These are phyloP conservation scores for Cercospora berteroae DNA, from an alignment of 2,329 filamentous ascomycete species.

Conservation along the genomic window DNA sequence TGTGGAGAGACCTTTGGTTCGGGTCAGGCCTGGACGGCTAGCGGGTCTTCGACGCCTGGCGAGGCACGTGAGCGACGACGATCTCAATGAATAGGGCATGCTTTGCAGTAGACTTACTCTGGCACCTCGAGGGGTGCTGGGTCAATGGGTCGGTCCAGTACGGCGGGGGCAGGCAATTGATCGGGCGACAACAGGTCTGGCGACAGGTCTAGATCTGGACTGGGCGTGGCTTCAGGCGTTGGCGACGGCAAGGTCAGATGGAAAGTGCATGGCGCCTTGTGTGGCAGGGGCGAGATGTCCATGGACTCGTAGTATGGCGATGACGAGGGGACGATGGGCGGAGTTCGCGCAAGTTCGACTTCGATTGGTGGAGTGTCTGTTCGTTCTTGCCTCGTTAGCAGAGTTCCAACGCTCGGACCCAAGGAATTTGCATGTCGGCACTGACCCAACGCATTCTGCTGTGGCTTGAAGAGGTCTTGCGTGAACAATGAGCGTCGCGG, in stretches of 20 bases:
- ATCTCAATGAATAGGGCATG: slow-evolving; percentile 10
- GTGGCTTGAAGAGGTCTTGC: slow-evolving; percentile 61
- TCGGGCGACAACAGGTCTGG: slow-evolving; percentile 35
- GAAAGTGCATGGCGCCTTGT: slow-evolving; percentile 65
- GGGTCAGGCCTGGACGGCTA: slow-evolving; percentile 71
- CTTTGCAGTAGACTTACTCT: slow-evolving; percentile 30
- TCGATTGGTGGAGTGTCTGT: slow-evolving; percentile 47
- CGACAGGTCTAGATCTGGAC: slow-evolving; percentile 41
- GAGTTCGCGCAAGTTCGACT: slow-evolving; percentile 75
- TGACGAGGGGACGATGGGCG: slow-evolving; percentile 72
- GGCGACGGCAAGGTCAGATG: slow-evolving; percentile 71
- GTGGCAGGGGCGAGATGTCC: slow-evolving; percentile 90
- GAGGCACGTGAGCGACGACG: slow-evolving; percentile 22
- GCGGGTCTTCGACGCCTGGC: slow-evolving; percentile 34
- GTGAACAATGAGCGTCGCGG: slow-evolving; percentile 84
- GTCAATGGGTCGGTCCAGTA: slow-evolving; percentile 22
- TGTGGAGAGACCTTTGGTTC: slow-evolving; percentile 72
- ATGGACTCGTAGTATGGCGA: slow-evolving; percentile 80
- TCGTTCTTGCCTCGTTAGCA: slow-evolving; percentile 39
- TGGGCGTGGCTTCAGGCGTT: slow-evolving; percentile 57
- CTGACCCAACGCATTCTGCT: slow-evolving; percentile 34
- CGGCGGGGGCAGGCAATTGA: slow-evolving; percentile 25
- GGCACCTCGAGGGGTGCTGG: slow-evolving; percentile 30
- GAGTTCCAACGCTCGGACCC: background rate
- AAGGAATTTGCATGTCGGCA: slow-evolving; percentile 24